phyloP scores from a whole-genome alignment of 495 filamentous ascomycete species.

The Penicillium maclennaniae region DNA sequence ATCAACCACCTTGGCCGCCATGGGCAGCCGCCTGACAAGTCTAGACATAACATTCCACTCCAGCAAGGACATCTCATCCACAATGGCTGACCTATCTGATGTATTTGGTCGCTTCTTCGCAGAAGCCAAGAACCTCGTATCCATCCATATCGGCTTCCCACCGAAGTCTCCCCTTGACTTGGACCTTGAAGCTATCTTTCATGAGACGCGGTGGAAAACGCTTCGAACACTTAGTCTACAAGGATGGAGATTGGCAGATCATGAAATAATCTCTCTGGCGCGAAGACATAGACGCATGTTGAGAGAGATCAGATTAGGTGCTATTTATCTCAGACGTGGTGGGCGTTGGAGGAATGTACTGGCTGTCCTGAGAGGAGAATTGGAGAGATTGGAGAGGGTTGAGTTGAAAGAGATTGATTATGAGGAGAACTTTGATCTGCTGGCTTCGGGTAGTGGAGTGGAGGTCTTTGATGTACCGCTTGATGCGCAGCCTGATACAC shows the following conservation, averaged over 20 bases:
- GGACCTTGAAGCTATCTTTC: constrained; percentile 58
- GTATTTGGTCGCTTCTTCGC: constrained; percentile 55
- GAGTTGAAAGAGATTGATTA: constrained; percentile 62
- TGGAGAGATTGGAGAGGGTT: constrained; percentile 56
- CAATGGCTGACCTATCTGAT: constrained; percentile 51
- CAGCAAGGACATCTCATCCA: constrained; percentile 48
- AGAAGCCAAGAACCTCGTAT: constrained; percentile 55
- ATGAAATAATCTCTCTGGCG: constrained; percentile 56
- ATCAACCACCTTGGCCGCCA: constrained; percentile 42
- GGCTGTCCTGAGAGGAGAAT: constrained; percentile 50
- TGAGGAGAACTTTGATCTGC: constrained; percentile 49
- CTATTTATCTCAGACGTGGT: constrained; percentile 55
- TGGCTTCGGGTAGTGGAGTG: constrained; percentile 20
- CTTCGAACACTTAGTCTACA: constrained; percentile 63
- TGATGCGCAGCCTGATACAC: not conserved
- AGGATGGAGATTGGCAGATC: constrained; percentile 55
- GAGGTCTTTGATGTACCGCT: constrained; percentile 19
- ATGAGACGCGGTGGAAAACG: constrained; percentile 56
- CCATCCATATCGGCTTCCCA: constrained; percentile 66
- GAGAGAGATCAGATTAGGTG: constrained; percentile 53
- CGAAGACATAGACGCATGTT: constrained; percentile 54
- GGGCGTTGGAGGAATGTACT: constrained; percentile 61
- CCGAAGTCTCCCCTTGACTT: constrained; percentile 53
- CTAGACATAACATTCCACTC: constrained; percentile 60
- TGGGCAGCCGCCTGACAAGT: constrained; percentile 55